A percentile compares a stretch with the other conserved stretches of the same genome.
These are phyloP conservation scores for Fraxinus americana DNA, from an alignment of 257 asterid genomes.

Conservation along the genomic window DNA sequence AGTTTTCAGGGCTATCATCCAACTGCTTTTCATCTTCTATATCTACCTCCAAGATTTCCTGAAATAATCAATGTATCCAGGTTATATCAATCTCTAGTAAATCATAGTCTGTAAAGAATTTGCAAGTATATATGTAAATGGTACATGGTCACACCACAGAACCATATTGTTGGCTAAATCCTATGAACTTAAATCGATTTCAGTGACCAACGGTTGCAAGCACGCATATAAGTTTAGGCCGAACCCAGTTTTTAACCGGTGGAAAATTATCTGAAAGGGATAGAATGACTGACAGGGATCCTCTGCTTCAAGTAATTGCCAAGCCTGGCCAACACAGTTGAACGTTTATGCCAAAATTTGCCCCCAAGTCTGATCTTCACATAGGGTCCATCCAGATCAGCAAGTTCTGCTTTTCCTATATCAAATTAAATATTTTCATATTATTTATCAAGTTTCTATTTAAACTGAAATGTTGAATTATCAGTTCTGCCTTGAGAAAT, in stretches of 20 bases:
- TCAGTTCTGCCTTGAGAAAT: neutral
- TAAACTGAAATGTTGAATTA: neutral
- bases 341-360: conserved; percentile 84
- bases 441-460: neutral
- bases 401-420: conserved; percentile 83
- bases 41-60: conserved; percentile 95
- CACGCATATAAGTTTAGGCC: neutral
- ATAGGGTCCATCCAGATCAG: conserved; percentile 87
- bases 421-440: conserved; percentile 1
- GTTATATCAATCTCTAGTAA: neutral
- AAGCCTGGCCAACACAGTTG: conserved; percentile 70
- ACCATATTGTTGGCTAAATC: too few species aligned
- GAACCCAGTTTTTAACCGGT: neutral
- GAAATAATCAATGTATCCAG: conserved; percentile 2
- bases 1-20: conserved; percentile 95
- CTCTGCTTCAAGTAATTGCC: conserved; percentile 96
- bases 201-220: too few species aligned
- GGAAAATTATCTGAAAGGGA: neutral
- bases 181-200: too few species aligned
- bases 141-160: too few species aligned
- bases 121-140: neutral
- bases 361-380: conserved; percentile 86
- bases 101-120: neutral
- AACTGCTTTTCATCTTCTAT: conserved; percentile 92
- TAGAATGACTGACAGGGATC: conserved; percentile 63